These are phyloP conservation scores for Monosporascus sp. DNA, from an alignment of 2,329 filamentous ascomycete genomes.

Conservation along the genomic window DNA sequence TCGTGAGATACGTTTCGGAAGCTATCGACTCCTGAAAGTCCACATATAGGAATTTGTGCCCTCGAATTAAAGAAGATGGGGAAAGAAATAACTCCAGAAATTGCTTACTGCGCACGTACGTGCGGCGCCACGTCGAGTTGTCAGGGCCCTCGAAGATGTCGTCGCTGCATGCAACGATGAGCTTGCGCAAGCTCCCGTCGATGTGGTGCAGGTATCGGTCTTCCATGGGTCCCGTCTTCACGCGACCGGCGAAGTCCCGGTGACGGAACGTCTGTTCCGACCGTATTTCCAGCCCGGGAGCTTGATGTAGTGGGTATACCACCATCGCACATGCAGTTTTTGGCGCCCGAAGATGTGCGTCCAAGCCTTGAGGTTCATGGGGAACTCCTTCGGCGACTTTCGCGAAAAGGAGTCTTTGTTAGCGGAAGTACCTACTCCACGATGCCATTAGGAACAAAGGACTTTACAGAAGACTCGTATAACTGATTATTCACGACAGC, in stretches of 20 bases:
- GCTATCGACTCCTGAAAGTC: too few species aligned
- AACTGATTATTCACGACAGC: neutral
- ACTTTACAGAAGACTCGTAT: neutral
- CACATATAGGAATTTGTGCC: too few species aligned
- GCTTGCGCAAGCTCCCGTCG: constrained; percentile 10
- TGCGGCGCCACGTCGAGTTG: constrained; percentile 13
- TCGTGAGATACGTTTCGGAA: too few species aligned
- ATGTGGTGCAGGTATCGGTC: constrained; percentile 13
- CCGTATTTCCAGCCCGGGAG: constrained; percentile 2
- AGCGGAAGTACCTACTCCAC: neutral
- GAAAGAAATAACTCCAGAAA: too few species aligned
- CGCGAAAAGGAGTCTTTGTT: neutral
- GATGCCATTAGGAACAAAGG: neutral
- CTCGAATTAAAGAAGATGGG: too few species aligned
- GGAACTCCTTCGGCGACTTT: neutral
- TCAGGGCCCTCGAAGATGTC: constrained; percentile 5
- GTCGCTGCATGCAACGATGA: constrained; percentile 12
- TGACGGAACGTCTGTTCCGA: constrained; percentile 4
- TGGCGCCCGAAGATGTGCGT: neutral
- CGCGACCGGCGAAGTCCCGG: constrained; percentile 12
- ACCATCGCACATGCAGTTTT: constrained; percentile 1
- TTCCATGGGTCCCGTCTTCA: constrained; percentile 1
- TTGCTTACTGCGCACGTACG: constrained; percentile 7
- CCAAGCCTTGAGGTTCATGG: neutral
- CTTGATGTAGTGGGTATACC: constrained; percentile 3